Evolutionary conservation across 495 filamentous ascomycete genomes (phyloP).

Genomic region (Aspergillus nidulans): DNA sequence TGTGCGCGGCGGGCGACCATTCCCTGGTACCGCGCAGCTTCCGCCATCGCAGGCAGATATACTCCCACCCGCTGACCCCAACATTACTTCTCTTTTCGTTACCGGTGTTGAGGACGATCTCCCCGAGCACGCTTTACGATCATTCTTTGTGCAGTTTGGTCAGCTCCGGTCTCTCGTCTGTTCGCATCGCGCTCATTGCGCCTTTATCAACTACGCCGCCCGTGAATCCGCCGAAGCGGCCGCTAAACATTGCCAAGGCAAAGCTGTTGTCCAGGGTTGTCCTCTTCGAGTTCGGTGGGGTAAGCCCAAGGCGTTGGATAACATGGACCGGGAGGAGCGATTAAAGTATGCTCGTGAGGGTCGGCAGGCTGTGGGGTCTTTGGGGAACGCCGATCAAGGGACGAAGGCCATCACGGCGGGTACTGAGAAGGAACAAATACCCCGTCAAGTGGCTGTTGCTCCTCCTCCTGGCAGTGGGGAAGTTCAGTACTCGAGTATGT

Average conservation of each 20-base stretch:
- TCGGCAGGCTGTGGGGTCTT: slow-evolving; percentile 48
- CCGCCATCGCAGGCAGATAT: slow-evolving; percentile 80
- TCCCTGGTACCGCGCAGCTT: slow-evolving; percentile 66
- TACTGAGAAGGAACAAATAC: slow-evolving; percentile 40
- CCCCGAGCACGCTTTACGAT: slow-evolving; percentile 82
- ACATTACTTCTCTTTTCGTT: slow-evolving; percentile 85
- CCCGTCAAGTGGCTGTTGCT: slow-evolving; percentile 53
- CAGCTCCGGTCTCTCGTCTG: slow-evolving; percentile 85
- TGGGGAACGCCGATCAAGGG: slow-evolving; percentile 26
- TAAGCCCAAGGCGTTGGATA: slow-evolving; percentile 83
- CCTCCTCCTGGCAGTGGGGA: slow-evolving; percentile 80
- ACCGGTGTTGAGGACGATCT: slow-evolving; percentile 96
- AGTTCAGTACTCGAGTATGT: slow-evolving; percentile 78
- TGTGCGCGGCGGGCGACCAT: slow-evolving; percentile 49
- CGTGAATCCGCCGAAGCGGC: slow-evolving; percentile 81
- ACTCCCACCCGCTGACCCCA: slow-evolving; percentile 72
- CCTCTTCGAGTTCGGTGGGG: slow-evolving; percentile 89
- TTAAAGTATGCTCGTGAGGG: slow-evolving; percentile 69
- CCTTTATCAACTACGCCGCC: slow-evolving; percentile 88
- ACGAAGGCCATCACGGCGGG: slow-evolving; percentile 33
- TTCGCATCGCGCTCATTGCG: slow-evolving; percentile 93
- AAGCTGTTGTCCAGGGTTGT: slow-evolving; percentile 76
- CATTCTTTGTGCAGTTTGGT: slow-evolving; percentile 85
- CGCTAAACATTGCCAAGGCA: slow-evolving; percentile 78
- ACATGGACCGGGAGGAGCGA: slow-evolving; percentile 77